Base-by-base conservation (phyloP, 202 grass and related monocot genomes). In the Dendrocalamus latiflorus region DNA sequence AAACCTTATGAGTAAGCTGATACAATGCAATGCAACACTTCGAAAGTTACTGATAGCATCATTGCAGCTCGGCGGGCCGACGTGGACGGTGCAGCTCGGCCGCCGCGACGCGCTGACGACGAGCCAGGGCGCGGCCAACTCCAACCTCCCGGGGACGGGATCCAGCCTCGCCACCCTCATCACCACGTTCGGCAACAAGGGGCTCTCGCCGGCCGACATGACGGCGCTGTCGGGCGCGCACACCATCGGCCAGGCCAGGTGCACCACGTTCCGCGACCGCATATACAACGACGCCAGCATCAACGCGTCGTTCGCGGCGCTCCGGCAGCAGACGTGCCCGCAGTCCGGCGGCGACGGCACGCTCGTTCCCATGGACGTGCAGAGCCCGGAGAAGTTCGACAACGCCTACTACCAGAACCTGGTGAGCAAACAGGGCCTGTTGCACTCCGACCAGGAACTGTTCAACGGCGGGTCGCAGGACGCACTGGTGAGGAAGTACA, bases 371-470 rank as follows among this genome's bases (percentile, higher is more conserved):
- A 86, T 95, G 16, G 95, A 98, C 70, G 64, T 39, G 6, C 20
- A 76, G 69, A 93, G 60, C 13, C 83, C 89, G 22, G 70, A 63
- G 4, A 25, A 0, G 74, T 98, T 95, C 79, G 95, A 91, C 90
- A 93, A 86, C 78, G 68, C 65, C 0, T 95, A 90, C 84, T 98
- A 86, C 86, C 26, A n/a, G 22, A 91, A 98, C 74, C 77, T 98
- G 6, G 26, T 90, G 33, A 18, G 8, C 11, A 53, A 25, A 72
- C 77, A 43, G 26, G 95, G 87, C 0, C 83, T 95, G 57, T 89
- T 98, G 73, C 93, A 93, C 81, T 98, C 95, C 0, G 94, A 93
- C 75, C 94, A 93, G 71, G 94, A 93, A 82, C 85, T 97, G 1
- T 97, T 82, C 82, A 93, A 48, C 50, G 70, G 66, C n/a, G 87